phyloP scores from a whole-genome alignment of 225 moss, liverwort and hornwort genomes.

The Polytrichum formosum region DNA sequence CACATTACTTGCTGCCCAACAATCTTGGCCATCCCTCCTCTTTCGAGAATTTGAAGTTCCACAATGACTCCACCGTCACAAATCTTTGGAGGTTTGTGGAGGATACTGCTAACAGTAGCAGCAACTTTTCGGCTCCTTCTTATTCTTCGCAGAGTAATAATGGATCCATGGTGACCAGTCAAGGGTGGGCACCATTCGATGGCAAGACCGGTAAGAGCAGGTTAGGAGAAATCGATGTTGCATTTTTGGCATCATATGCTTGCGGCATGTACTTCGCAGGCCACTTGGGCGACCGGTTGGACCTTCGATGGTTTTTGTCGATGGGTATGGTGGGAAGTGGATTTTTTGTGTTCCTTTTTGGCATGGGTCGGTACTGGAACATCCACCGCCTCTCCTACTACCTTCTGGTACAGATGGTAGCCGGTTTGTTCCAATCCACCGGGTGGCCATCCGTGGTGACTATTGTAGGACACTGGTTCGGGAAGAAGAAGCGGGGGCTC shows the following conservation, averaged over 20 bases:
- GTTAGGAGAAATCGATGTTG: conserved; percentile 58
- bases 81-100: neutral
- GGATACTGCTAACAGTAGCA: neutral
- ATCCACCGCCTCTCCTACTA: conserved; percentile 44
- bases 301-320: conserved; percentile 47
- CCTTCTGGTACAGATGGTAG: conserved; percentile 38
- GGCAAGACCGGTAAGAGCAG: conserved; percentile 41
- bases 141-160: neutral
- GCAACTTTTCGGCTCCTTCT: neutral
- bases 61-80: neutral
- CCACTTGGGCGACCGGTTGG: conserved; percentile 53
- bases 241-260: conserved; percentile 52
- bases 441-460: conserved; percentile 70
- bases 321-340: conserved; percentile 58
- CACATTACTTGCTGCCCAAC: conserved; percentile 4
- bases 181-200: conserved; percentile 63
- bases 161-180: neutral
- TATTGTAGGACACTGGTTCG: conserved; percentile 57
- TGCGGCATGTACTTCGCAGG: conserved; percentile 63
- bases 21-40: too few species aligned
- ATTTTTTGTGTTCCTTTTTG: conserved; percentile 47
- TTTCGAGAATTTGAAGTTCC: neutral
- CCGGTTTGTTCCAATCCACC: conserved; percentile 51
- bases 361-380: conserved; percentile 43
- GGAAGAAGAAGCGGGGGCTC: conserved; percentile 45